These are phyloP conservation scores for Lachnellula arida DNA, from an alignment of 2,329 filamentous ascomycete species.

Conservation along the genomic window DNA sequence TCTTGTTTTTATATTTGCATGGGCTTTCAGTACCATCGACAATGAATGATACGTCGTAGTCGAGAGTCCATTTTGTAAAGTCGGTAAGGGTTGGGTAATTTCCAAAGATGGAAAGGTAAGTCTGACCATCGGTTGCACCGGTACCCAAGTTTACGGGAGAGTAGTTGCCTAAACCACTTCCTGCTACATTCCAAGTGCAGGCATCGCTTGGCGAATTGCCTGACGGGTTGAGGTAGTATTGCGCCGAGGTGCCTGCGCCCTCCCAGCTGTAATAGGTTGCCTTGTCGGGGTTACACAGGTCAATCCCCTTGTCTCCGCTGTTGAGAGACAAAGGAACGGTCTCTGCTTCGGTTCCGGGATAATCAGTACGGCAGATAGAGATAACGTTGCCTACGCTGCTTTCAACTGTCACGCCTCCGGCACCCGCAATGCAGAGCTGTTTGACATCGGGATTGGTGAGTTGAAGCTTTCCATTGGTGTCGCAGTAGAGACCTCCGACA, in stretches of 20 bases:
- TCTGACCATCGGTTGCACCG: constrained; percentile 60
- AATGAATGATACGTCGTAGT: constrained; percentile 73
- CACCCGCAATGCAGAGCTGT: constrained; percentile 70
- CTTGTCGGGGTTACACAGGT: constrained; percentile 72
- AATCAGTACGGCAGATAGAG: constrained; percentile 89
- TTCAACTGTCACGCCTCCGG: constrained; percentile 62
- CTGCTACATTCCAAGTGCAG: constrained; percentile 71
- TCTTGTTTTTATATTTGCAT: constrained; percentile 27
- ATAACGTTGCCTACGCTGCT: constrained; percentile 68
- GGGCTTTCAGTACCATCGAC: constrained; percentile 42
- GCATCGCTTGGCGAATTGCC: constrained; percentile 62
- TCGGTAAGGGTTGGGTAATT: constrained; percentile 70
- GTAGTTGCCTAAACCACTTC: constrained; percentile 67
- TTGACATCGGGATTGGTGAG: constrained; percentile 65
- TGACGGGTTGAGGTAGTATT: constrained; percentile 93
- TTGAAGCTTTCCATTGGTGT: constrained; percentile 64
- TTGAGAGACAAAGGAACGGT: constrained; percentile 66
- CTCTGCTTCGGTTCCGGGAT: constrained; percentile 88
- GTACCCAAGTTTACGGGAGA: constrained; percentile 83
- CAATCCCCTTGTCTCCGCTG: constrained; percentile 50
- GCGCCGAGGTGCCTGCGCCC: constrained; percentile 71
- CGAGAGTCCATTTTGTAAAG: constrained; percentile 45
- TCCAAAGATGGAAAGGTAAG: constrained; percentile 79
- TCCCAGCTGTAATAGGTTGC: constrained; percentile 73
- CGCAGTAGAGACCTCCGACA: constrained; percentile 82